phyloP scores from a whole-genome alignment of 1,139 yeast species.

The Kluyveromyces marxianus region DNA sequence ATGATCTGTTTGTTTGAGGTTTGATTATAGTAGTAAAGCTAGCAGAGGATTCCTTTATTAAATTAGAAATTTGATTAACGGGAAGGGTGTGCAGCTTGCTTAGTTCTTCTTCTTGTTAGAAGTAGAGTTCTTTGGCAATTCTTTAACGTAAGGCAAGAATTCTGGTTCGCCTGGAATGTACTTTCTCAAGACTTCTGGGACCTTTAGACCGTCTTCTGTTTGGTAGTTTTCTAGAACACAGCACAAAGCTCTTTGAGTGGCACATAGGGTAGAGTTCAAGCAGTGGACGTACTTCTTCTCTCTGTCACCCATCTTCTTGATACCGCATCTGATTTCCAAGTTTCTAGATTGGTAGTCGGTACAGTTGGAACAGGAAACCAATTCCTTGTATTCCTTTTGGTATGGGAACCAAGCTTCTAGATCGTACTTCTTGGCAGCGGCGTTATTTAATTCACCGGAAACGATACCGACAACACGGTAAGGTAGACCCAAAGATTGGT shows the following conservation, averaged over 20 bases:
- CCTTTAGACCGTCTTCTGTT: slow-evolving; percentile 86
- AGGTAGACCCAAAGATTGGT: slow-evolving; percentile 85
- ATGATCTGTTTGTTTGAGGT: too few species aligned
- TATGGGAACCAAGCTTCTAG: slow-evolving; percentile 99
- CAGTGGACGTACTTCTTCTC: slow-evolving; percentile 98
- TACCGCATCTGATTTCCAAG: slow-evolving; percentile 97
- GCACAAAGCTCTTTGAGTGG: slow-evolving; percentile 96
- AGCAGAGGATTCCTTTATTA: too few species aligned
- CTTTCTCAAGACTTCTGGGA: slow-evolving; percentile 92
- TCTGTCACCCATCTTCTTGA: slow-evolving; percentile 88
- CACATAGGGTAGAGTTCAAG: slow-evolving; percentile 93
- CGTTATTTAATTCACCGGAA: slow-evolving; percentile 96
- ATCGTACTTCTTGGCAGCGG: slow-evolving; percentile 98
- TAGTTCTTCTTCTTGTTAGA: slow-evolving; percentile 56
- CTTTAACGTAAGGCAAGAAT: slow-evolving; percentile 83
- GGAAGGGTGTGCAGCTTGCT: background rate
- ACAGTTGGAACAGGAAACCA: slow-evolving; percentile 97
- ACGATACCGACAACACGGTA: slow-evolving; percentile 97
- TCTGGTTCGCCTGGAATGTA: slow-evolving; percentile 98
- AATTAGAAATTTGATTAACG: too few species aligned
- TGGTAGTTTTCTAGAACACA: slow-evolving; percentile 96
- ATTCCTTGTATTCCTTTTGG: slow-evolving; percentile 97
- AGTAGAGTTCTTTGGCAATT: slow-evolving; percentile 89
- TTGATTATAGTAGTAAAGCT: too few species aligned
- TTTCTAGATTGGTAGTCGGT: slow-evolving; percentile 98